Base-by-base conservation (phyloP, 1,139 yeast genomes). In the Kurtzmaniella quercitrusa region DNA sequence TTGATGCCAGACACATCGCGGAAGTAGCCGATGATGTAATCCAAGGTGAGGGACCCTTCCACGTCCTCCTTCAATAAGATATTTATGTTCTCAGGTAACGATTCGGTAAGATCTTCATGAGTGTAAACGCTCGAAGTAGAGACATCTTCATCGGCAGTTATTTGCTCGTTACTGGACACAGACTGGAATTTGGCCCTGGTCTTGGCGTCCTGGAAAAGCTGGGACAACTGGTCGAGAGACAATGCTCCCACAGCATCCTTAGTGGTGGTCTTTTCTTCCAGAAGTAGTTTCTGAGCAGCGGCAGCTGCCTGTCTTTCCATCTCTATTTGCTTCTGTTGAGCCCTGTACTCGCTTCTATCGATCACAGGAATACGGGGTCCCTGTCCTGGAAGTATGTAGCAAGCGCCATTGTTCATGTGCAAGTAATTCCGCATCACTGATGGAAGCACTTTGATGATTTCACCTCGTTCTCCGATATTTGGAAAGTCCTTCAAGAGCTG, bases 401-500 rank as follows among this genome's bases (percentile, higher is more conserved):
- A 77, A 2, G 96, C 96, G 40, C 87, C 85, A 53, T 86, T 82
- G 48, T 69, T 57, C 42, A 79, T 77, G 55, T 89, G 89, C 46
- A 90, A 73, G 54, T 69, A 78, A 65, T 86, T 87, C 60, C 93
- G 78, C 96, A 90, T 90, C 48, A 79, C 73, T 15, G 93, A 87
- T 29, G 95, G 88, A 48, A 80, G 75, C n/a, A 89, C 96, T 36
- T 76, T 68, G 21, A 86, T 75, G 39, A 90, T 73, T 65, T 90
- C 85, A 24, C 96, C 96, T 41, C 61, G 60, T 37, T 65, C 68
- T n/a, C 88, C 89, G 46, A 80, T 62, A 10, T 73, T 75, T 34
- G 81, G 77, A 57, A 82, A 75, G 56, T 86, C 87, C 55, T 73
- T 75, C 49, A 88, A 70, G 29, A 89, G 70, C 65, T 90, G 97